These are phyloP conservation scores for Planoprotostelium fungivorum DNA, from an alignment of 78 protist genomes.

Conservation along the genomic window DNA sequence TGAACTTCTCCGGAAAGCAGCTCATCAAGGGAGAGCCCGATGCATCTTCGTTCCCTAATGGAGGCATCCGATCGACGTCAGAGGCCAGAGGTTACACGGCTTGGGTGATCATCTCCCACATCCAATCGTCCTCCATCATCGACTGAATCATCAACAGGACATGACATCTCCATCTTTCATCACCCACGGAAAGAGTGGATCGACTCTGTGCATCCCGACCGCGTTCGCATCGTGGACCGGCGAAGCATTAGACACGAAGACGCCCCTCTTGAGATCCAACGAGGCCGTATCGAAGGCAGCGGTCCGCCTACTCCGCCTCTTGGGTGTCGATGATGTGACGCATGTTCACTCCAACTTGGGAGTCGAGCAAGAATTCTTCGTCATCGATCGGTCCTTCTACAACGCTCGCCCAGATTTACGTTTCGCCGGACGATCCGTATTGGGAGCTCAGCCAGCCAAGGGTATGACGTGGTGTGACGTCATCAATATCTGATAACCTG, in stretches of 20 bases:
- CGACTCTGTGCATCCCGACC: slow-evolving; percentile 70
- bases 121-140: neutral
- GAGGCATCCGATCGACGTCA: slow-evolving; percentile 89
- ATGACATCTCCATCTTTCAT: slow-evolving; percentile 81
- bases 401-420: slow-evolving; percentile 80
- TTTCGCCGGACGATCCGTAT: slow-evolving; percentile 68
- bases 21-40: slow-evolving; percentile 87
- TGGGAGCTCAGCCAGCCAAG: slow-evolving; percentile 74
- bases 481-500: neutral
- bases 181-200: slow-evolving; percentile 34
- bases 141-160: slow-evolving; percentile 24
- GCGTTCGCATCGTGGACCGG: slow-evolving; percentile 72
- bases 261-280: slow-evolving; percentile 85
- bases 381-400: slow-evolving; percentile 73
- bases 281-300: slow-evolving; percentile 34
- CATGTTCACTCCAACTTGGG: slow-evolving; percentile 54
- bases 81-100: slow-evolving; percentile 91
- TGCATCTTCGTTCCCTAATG: slow-evolving; percentile 87
- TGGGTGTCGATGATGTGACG: slow-evolving; percentile 45
- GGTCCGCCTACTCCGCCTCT: neutral
- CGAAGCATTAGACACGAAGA: slow-evolving; percentile 85
- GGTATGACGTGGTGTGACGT: neutral
- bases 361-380: slow-evolving; percentile 89
- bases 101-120: slow-evolving; percentile 21
- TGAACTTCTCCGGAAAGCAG: slow-evolving; percentile 61